Conservation (phyloP, 768 basidiomycete species). For the Trametes cinnabarina region DNA sequence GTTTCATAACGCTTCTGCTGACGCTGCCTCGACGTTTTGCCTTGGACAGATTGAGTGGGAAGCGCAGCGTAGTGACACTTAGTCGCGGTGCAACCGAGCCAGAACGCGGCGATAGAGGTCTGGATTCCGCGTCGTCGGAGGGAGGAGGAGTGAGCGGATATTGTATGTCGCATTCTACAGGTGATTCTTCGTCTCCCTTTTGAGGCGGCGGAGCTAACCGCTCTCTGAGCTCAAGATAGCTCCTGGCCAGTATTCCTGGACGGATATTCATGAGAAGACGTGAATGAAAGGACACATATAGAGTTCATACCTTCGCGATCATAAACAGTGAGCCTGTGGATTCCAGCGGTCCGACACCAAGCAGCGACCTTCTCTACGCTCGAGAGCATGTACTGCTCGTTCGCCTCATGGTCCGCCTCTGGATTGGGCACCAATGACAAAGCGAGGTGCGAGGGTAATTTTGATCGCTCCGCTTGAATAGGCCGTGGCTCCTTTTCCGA, state of each 20-base stretch:
- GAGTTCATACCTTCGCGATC: conserved; percentile 61
- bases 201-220: conserved; percentile 26
- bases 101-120: conserved; percentile 54
- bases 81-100: conserved; percentile 12
- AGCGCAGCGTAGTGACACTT: conserved; percentile 20
- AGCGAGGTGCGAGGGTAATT: conserved; percentile 65
- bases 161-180: conserved; percentile 54
- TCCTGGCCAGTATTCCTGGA: conserved; percentile 19
- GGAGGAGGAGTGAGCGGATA: conserved; percentile 78
- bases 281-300: neutral
- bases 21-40: conserved; percentile 5
- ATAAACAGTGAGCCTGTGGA: conserved; percentile 66
- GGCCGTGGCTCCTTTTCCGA: conserved; percentile 42
- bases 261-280: conserved; percentile 25
- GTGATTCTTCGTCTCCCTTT: conserved; percentile 17
- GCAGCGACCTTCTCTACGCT: conserved; percentile 50
- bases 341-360: conserved; percentile 66
- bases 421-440: conserved; percentile 52
- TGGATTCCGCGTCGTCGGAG: conserved; percentile 68
- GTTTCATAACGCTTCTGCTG: conserved; percentile 18
- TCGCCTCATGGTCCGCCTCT: conserved; percentile 31
- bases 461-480: conserved; percentile 50
- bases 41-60: neutral
- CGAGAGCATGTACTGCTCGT: conserved; percentile 46
- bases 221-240: conserved; percentile 40